Conservation (phyloP, 352 stramenopile genomes). For the Pythium monospermum region DNA sequence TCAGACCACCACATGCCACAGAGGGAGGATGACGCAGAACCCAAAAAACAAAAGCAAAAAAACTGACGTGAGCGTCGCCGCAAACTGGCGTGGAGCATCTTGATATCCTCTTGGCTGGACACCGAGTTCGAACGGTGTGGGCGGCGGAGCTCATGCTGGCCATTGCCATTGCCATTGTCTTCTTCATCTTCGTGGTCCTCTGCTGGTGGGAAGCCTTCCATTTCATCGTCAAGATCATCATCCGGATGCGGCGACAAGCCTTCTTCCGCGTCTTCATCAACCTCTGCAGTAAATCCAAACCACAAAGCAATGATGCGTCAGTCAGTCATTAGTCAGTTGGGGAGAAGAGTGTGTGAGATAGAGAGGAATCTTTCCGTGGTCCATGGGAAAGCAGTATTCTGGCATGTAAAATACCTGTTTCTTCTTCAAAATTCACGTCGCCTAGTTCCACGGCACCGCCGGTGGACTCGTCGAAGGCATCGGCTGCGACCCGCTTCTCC, state of each 20-base stretch:
- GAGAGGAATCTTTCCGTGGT: too few relatives aligned
- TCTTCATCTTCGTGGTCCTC: slow-evolving; percentile 17
- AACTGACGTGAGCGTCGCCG: slow-evolving; percentile 47
- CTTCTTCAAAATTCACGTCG: slow-evolving; percentile 47
- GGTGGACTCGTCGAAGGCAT: slow-evolving; percentile 53
- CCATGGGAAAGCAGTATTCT: neutral
- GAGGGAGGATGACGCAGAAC: neutral
- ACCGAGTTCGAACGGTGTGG: slow-evolving; percentile 25
- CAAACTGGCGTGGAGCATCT: slow-evolving; percentile 44
- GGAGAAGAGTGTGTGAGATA: too few relatives aligned
- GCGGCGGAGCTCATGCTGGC: slow-evolving; percentile 16
- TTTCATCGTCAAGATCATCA: slow-evolving; percentile 24
- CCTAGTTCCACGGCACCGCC: slow-evolving; percentile 37
- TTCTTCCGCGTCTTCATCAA: slow-evolving; percentile 23
- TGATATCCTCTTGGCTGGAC: slow-evolving; percentile 64
- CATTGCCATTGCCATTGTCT: slow-evolving; percentile 19
- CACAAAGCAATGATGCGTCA: neutral
- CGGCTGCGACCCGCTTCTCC: slow-evolving; percentile 85
- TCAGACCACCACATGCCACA: too few relatives aligned
- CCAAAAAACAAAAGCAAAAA: neutral
- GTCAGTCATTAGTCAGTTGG: too few relatives aligned
- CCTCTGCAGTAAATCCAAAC: slow-evolving; percentile 19
- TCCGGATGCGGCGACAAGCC: slow-evolving; percentile 21
- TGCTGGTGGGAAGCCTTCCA: slow-evolving; percentile 25
- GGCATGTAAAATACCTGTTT: slow-evolving; percentile 29